phyloP scores from a whole-genome alignment of 2,329 filamentous ascomycete genomes.

The Ophiocordyceps camponoti-leonardi region DNA sequence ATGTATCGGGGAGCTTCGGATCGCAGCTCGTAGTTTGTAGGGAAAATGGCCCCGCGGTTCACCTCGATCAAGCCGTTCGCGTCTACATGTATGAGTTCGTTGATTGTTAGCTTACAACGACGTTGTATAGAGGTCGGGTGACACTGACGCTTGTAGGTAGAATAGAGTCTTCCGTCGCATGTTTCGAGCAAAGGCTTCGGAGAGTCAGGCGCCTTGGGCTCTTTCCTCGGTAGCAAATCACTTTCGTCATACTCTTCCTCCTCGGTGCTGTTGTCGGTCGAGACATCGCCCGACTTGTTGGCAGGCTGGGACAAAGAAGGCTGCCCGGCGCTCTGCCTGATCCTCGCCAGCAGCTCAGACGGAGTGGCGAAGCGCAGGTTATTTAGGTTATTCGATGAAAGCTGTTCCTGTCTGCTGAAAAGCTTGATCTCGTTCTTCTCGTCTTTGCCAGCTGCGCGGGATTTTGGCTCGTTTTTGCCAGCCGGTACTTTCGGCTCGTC shows the following conservation, averaged over 20 bases:
- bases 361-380: background rate
- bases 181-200: background rate
- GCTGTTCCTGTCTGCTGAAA: background rate
- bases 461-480: background rate
- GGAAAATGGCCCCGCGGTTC: constrained; percentile 14
- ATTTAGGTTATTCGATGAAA: too few relatives aligned
- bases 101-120: background rate
- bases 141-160: background rate
- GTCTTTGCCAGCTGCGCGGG: background rate
- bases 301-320: background rate
- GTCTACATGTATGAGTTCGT: background rate
- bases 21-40: constrained; percentile 13
- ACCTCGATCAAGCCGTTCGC: constrained; percentile 1
- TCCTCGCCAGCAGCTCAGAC: background rate
- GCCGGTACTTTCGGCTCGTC: too few relatives aligned
- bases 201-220: background rate
- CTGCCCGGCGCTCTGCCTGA: background rate
- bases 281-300: background rate
- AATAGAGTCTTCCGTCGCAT: background rate
- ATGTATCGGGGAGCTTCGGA: constrained; percentile 11
- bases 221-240: background rate
- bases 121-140: background rate
- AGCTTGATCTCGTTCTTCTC: background rate
- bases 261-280: background rate
- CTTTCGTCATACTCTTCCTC: background rate